Base-by-base conservation (phyloP, 495 filamentous ascomycete species). In the Penicillium longicatenatum region DNA sequence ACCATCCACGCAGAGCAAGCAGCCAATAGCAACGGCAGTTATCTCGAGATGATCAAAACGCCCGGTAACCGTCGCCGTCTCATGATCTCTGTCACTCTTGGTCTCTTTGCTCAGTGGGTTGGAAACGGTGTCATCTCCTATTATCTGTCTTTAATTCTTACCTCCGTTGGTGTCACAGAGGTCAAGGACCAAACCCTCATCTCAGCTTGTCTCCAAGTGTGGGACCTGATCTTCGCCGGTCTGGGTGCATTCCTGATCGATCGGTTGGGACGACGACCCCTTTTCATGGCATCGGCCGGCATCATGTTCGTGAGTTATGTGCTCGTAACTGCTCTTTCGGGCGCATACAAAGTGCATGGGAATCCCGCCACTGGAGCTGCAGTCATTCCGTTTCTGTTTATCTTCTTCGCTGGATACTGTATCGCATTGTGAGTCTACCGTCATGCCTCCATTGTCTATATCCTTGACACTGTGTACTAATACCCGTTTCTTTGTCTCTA, bases 21-120 rank as follows among this genome's bases (percentile, higher is more conserved):
- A 52, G 58, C 59, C 24, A 58, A 53, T n/a, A 66, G 65, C 35
- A 60, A 59, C 35, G 61, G 54, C 16, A 65, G 68, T 43, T 79
- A 71, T 64, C 11, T 62, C n/a, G 84, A 87, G 58, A 86, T 89
- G 76, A 72, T 89, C 74, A 70, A 71, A 54, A 88, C 86, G 37
- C 83, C 79, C 65, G 86, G 88, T 49, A 90, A 90, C 74, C 79
- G 86, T 7, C 84, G 84, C 62, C 78, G 86, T 9, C 62, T 88
- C 1, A 45, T 69, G 20, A 67, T 89, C n/a, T 78, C 83, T 35
- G 64, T 86, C 17, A 81, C 79, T 5, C 71, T 87, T n/a, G 85
- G 86, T 57, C 81, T 87, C 65, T 90, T 88, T 20, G 82, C 81
- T 6, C 86, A 89, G 72, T 89, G 84, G 83, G 39, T 30, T 19